phyloP scores from a whole-genome alignment of 805 yeast species.

The Teunomyces stri region DNA sequence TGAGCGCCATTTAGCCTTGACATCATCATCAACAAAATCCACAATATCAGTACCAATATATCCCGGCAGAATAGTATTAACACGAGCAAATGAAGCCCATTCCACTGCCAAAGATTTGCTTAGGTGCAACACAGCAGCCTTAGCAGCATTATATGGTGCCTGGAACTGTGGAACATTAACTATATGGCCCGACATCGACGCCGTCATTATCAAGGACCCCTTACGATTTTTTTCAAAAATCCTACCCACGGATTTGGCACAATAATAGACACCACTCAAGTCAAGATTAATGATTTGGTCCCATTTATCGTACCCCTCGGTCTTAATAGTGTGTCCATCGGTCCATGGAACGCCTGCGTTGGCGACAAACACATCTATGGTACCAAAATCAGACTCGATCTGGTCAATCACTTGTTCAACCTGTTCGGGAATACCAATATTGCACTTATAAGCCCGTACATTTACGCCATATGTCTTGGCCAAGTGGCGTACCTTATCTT shows the following conservation, averaged over 20 bases:
- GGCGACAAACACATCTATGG: slow-evolving; percentile 80
- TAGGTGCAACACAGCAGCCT: slow-evolving; percentile 44
- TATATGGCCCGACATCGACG: slow-evolving; percentile 49
- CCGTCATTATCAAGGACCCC: slow-evolving; percentile 45
- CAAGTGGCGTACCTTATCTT: slow-evolving; percentile 53
- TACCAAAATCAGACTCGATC: slow-evolving; percentile 69
- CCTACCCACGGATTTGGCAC: slow-evolving; percentile 41
- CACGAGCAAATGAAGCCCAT: slow-evolving; percentile 48
- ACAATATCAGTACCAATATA: slow-evolving; percentile 42
- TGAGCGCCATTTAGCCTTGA: slow-evolving; percentile 37
- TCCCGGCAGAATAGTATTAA: slow-evolving; percentile 44
- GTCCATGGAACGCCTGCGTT: slow-evolving; percentile 68
- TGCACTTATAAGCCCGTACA: slow-evolving; percentile 63
- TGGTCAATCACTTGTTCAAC: slow-evolving; percentile 50
- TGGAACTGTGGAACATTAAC: slow-evolving; percentile 46
- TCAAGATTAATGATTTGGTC: slow-evolving; percentile 38
- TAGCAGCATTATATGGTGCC: slow-evolving; percentile 47
- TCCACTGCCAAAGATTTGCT: slow-evolving; percentile 45
- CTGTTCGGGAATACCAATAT: slow-evolving; percentile 46
- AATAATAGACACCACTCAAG: slow-evolving; percentile 42
- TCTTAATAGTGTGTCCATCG: slow-evolving; percentile 46
- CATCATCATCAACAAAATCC: slow-evolving; percentile 31
- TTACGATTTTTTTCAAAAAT: slow-evolving; percentile 38
- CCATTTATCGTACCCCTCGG: slow-evolving; percentile 34
- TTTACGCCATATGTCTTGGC: slow-evolving; percentile 58